These are phyloP conservation scores for Pleodorina starrii DNA, from an alignment of 139 green algal genomes.

Conservation along the genomic window DNA sequence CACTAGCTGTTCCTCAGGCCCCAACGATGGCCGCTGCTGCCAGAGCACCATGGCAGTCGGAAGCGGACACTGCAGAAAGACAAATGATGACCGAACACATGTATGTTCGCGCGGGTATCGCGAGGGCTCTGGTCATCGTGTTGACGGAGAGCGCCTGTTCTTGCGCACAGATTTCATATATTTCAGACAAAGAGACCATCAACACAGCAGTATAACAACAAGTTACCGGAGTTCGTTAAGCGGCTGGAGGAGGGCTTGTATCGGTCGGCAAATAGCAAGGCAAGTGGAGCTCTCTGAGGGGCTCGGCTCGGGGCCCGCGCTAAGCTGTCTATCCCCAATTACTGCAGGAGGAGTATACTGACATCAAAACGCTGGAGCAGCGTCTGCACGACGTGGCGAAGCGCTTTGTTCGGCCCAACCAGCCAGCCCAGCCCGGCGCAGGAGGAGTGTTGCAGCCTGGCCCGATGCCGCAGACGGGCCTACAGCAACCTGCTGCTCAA, in stretches of 20 bases:
- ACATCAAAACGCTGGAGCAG: slow-evolving; percentile 85
- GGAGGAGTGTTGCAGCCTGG: slow-evolving; percentile 26
- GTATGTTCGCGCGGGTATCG: slow-evolving; percentile 1
- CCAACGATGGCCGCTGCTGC: background rate
- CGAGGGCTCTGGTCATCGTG: background rate
- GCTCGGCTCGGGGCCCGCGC: background rate
- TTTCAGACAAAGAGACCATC: slow-evolving; percentile 60
- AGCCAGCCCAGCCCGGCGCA: background rate
- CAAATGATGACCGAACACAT: slow-evolving; percentile 49
- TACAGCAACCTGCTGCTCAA: slow-evolving; percentile 3
- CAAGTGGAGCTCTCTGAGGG: slow-evolving; percentile 17
- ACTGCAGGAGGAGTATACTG: slow-evolving; percentile 88
- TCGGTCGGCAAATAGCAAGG: slow-evolving; percentile 75
- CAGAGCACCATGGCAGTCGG: slow-evolving; percentile 3
- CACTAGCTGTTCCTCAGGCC: slow-evolving; percentile 18
- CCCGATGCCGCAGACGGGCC: slow-evolving; percentile 39
- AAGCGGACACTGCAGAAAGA: slow-evolving; percentile 29
- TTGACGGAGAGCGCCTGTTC: slow-evolving; percentile 41
- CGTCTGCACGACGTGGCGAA: slow-evolving; percentile 87
- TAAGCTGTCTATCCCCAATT: background rate
- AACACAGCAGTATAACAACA: slow-evolving; percentile 66
- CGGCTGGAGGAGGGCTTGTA: slow-evolving; percentile 89
- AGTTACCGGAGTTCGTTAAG: slow-evolving; percentile 90
- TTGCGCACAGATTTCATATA: slow-evolving; percentile 28
- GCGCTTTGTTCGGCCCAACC: slow-evolving; percentile 62